Base-by-base conservation (phyloP, 257 asterid genomes). In the Penstemon newberryi region DNA sequence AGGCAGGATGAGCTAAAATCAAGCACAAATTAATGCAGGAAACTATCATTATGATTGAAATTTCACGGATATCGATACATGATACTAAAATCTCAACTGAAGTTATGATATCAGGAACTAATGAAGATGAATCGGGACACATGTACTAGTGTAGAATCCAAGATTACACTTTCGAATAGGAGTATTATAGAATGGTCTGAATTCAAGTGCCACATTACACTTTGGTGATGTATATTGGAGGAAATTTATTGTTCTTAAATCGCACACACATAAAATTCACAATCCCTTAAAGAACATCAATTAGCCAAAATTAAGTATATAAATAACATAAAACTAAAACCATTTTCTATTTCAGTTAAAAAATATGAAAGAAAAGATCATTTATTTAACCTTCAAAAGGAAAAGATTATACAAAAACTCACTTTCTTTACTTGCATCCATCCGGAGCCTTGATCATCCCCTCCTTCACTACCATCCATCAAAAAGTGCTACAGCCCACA, bases 341-440 rank as follows among this genome's bases (percentile, higher is more conserved):
- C 43, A 66, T n/a, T 8, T 8, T 8, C 62, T 43, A 5, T 25
- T 54, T 43, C 58, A 37, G 67, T 73, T 55, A 70, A 37, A 50
- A 59, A 50, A 5, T 59, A 52, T 8, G 51, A 55, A 15, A 7
- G 58, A 2, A 56, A 62, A 38, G 59, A 10, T 64, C 43, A 43
- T 72, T 41, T 36, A 25, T 68, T 43, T 25, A 45, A 72, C 56
- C 55, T 72, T 47, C 73, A 45, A 66, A 70, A 63, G 69, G 75
- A 63, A 72, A 61, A 42, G 71, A 57, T 49, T 4, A 54, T 6
- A 55, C 12, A 60, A 49, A 52, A 67, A 75, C 4, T 50, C 40
- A 94, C 99, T 97, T 94, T 94, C 87, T 91, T 94, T 39, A 94
- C 99, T 79, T 88, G 95, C 91, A 87, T 84, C 99, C 99, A 94